Evolutionary conservation across 805 yeast genomes (phyloP), one percentile per base, ranked within the genome.

Genomic region (Cyberlindnera japonica): DNA sequence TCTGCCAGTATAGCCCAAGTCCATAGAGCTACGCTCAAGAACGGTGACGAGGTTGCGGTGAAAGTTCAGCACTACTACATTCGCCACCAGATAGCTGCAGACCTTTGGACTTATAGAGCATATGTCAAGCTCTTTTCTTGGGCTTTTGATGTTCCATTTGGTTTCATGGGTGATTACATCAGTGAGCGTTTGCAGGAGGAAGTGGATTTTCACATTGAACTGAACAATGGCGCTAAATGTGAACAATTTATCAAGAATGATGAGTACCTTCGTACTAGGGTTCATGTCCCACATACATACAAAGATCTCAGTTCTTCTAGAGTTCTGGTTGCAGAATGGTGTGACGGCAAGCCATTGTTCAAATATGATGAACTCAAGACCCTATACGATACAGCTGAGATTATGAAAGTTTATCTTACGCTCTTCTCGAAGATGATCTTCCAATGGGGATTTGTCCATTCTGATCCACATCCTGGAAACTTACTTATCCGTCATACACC

Each of bases 401-500:
- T 75, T 19, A 68, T 77, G 76, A 57, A 64, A 12, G 74, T 69
- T 39, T 76, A 75, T 40, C 54, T 75, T 20, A 61, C 62, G 17
- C 63, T 75, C 8, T 75, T 75, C 42, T 74, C 78, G 6, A 68
- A 69, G 47, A 83, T 77, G 61, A 76, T 77, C 14, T 79, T 78
- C 57, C 60, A 67, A 32, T 78, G 80, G 71, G 84, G 84, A 14
- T 66, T 75, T 42, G 74, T 79, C n/a, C 85, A 79, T 53, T 71
- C 81, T 23, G 85, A 79, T 42, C 86, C 91, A 11, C 95, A 84
- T 52, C 93, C 93, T 2, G 95, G 95, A 6, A 85, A 84, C 56
- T 60, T 85, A 48, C 55, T 85, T 40, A 76, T 79, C 4, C 63
- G 89, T 27, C 57, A 63, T 12, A 46, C 48, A 5, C 15, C 16